Evolutionary conservation across 2,329 filamentous ascomycete genomes (phyloP).

Genomic region (Hypoxylon sp.): DNA sequence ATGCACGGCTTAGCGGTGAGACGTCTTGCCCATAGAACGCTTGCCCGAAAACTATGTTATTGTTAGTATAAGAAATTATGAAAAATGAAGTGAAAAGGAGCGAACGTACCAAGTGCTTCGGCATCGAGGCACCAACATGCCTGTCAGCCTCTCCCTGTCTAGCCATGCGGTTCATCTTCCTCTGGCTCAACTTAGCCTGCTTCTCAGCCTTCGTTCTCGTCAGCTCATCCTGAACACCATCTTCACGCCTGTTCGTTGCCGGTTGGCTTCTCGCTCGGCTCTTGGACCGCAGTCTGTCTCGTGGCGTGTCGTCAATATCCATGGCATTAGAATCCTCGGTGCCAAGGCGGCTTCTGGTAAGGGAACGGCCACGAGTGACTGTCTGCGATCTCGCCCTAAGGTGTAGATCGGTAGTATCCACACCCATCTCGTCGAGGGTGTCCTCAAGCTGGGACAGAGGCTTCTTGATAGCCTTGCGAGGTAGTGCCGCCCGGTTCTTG

Average conservation of each 20-base stretch:
- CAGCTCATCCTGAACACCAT: conserved; percentile 78
- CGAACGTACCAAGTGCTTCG: conserved; percentile 87
- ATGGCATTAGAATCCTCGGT: conserved; percentile 78
- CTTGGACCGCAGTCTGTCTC: conserved; percentile 76
- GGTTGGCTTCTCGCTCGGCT: conserved; percentile 75
- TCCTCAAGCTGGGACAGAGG: conserved; percentile 88
- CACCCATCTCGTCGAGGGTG: conserved; percentile 85
- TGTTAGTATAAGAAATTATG: conserved; percentile 51
- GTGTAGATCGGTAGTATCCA: conserved; percentile 81
- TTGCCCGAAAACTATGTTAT: conserved; percentile 81
- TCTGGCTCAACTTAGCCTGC: conserved; percentile 89
- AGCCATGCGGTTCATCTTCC: conserved; percentile 99
- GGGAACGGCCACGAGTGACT: conserved; percentile 77
- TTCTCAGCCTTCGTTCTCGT: conserved; percentile 84
- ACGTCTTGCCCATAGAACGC: conserved; percentile 91
- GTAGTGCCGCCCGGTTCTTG: conserved; percentile 96
- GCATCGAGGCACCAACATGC: conserved; percentile 82
- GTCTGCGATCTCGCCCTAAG: conserved; percentile 78
- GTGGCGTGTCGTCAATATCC: conserved; percentile 74
- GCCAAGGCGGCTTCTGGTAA: conserved; percentile 71
- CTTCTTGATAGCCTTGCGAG: conserved; percentile 83
- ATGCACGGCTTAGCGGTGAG: conserved; percentile 67
- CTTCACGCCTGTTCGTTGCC: conserved; percentile 75
- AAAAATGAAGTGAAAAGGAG: conserved; percentile 18
- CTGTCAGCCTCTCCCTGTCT: conserved; percentile 97